phyloP scores from a whole-genome alignment of 1,139 yeast genomes.

The Arxiozyma telluris region DNA sequence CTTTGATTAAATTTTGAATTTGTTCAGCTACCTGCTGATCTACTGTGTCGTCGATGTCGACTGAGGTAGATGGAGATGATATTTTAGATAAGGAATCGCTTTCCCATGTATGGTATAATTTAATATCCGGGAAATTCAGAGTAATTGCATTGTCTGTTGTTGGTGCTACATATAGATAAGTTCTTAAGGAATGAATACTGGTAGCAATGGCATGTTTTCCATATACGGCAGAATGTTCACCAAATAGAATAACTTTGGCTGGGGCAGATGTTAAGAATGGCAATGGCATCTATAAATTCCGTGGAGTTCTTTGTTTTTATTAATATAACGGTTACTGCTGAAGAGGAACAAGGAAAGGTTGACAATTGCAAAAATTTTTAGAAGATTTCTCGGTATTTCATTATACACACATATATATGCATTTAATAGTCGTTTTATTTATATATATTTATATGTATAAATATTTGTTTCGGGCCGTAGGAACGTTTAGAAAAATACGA shows the following conservation, averaged over 20 bases:
- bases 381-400: neutral
- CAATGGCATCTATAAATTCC: neutral
- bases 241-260: constrained; percentile 91
- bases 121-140: constrained; percentile 78
- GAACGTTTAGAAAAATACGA: neutral
- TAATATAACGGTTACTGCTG: neutral
- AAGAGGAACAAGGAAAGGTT: no score
- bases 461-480: neutral
- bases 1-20: neutral
- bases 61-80: neutral
- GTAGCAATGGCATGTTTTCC: constrained; percentile 48
- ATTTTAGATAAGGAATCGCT: neutral
- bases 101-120: constrained; percentile 53
- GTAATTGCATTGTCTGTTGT: constrained; percentile 34
- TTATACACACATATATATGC: no score
- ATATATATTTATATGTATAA: no score
- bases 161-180: constrained; percentile 57
- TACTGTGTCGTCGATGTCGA: neutral
- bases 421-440: neutral
- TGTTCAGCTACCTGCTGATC: neutral
- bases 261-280: constrained; percentile 80
- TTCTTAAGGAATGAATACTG: constrained; percentile 37
- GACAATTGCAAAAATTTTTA: no score
- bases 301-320: neutral
- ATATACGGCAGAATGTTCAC: constrained; percentile 95